Percentiles rank a stretch among this genome's conserved stretches.
phyloP scores from a whole-genome alignment of 106 monocot genomes.

The Hemerocallis citrina region DNA sequence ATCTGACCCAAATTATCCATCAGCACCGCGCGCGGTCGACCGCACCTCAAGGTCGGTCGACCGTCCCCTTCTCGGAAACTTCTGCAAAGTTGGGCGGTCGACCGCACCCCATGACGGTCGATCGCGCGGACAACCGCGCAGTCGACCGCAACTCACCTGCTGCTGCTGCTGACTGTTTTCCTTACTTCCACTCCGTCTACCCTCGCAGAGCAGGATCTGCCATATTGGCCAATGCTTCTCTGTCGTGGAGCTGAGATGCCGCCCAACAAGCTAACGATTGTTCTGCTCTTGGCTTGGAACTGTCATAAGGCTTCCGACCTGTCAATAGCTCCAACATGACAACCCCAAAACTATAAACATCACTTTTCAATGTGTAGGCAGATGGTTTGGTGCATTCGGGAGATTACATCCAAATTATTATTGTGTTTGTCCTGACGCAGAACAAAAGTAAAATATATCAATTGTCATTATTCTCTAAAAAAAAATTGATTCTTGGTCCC shows the following conservation, averaged over 20 bases:
- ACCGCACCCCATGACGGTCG: too few relatives aligned
- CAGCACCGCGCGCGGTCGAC: too few relatives aligned
- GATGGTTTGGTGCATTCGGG: slow-evolving; percentile 43
- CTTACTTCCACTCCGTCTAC: too few relatives aligned
- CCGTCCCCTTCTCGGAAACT: too few relatives aligned
- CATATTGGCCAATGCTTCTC: slow-evolving; percentile 63
- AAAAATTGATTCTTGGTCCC: background rate
- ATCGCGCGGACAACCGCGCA: too few relatives aligned
- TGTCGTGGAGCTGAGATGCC: slow-evolving; percentile 76
- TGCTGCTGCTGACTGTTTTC: too few relatives aligned
- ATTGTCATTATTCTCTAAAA: background rate
- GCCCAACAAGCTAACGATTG: slow-evolving; percentile 69
- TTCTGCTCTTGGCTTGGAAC: slow-evolving; percentile 58
- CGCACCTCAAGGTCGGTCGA: too few relatives aligned
- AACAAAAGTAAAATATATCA: background rate
- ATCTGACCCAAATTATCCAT: too few relatives aligned
- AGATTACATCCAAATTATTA: slow-evolving; percentile 49
- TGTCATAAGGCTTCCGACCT: slow-evolving; percentile 38
- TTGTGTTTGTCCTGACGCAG: too few relatives aligned
- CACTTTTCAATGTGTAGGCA: slow-evolving; percentile 44
- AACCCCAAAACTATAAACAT: slow-evolving; percentile 59
- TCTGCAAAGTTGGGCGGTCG: too few relatives aligned
- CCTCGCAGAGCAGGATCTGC: slow-evolving; percentile 87
- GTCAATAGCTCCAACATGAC: slow-evolving; percentile 69
- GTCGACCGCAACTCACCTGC: too few relatives aligned